Base-by-base conservation (phyloP, 345 rosid genomes). In the Bruguiera gymnorhiza region DNA sequence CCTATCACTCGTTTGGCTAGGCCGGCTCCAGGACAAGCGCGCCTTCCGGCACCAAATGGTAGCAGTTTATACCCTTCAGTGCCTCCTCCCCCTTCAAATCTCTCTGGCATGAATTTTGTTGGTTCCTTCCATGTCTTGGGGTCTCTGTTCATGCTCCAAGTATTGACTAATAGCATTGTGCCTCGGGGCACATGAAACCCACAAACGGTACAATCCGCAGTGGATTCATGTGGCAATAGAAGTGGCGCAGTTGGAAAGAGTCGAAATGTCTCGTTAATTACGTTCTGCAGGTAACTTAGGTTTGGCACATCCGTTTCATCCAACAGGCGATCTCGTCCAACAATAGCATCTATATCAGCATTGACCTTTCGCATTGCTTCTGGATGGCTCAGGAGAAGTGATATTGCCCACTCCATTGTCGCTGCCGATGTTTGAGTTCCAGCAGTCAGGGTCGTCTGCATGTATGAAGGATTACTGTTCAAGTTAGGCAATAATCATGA, bases 391-490 rank as follows among this genome's bases (percentile, higher is more conserved):
- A 83, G 78, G 27, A 83, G 80, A 46, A 72, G 72, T 13, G 86
- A 67, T 76, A 80, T 72, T 32, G 78, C 78, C 80, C 86, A 83
- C 51, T 72, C 83, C 63, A 83, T 63, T 13, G 80, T 77, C 1
- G 67, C 46, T 0, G 75, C 51, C 51, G 82, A 69, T 20, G 82
- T 77, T 65, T 83, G 74, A 1, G 74, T 57, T 20, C 83, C 86
- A 19, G 80, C 80, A n/a, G 55, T 3, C 53, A 77, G 59, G 39
- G 64, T 56, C 16, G 57, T 20, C 83, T 76, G 56, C 11, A 55
- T 37, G 3, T 30, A 46, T 7, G 8, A 8, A 21, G 0, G 10
- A 23, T 9, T 23, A 55, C 5, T 55, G 15, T n/a, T 55, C 27
- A 9, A 23, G 59, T 26, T 55, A 55, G 6, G 4, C 20, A 18